Evolutionary conservation across 148 eudicot species (phyloP).

Genomic region (Rhododendron molle): DNA sequence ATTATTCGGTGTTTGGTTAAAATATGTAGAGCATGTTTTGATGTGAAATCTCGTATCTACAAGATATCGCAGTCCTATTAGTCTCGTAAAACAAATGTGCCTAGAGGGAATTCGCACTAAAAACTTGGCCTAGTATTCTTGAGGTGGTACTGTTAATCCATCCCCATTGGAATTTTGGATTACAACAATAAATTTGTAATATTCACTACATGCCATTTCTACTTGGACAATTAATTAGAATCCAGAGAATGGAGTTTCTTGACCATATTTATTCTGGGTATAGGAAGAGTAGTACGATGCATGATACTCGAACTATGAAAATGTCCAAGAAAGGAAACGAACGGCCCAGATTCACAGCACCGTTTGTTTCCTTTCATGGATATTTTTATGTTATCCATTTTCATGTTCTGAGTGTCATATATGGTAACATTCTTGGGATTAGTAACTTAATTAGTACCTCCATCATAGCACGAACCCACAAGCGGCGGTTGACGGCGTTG

Average conservation of each 20-base stretch:
- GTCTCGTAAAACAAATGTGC: neutral
- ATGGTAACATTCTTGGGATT: no score
- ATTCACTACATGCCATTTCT: neutral
- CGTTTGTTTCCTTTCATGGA: no score
- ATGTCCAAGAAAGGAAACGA: no score
- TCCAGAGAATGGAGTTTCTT: neutral
- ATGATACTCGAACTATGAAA: no score
- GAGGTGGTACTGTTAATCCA: neutral
- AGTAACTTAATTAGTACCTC: constrained; percentile 59
- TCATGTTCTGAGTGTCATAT: no score
- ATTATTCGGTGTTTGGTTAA: no score
- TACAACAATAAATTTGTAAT: neutral
- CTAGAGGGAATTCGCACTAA: neutral
- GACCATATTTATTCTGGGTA: neutral
- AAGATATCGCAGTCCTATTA: neutral
- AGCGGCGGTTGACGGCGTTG: constrained; percentile 73
- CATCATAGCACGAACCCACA: constrained; percentile 89
- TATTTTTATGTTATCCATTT: no score
- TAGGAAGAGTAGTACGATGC: no score
- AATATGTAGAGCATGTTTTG: no score
- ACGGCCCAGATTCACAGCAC: no score
- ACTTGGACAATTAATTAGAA: neutral
- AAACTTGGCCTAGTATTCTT: neutral
- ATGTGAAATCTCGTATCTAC: neutral
- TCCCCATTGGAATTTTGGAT: neutral